phyloP scores from a whole-genome alignment of 2,329 filamentous ascomycete species.

The Coleophoma eucalyptorum region DNA sequence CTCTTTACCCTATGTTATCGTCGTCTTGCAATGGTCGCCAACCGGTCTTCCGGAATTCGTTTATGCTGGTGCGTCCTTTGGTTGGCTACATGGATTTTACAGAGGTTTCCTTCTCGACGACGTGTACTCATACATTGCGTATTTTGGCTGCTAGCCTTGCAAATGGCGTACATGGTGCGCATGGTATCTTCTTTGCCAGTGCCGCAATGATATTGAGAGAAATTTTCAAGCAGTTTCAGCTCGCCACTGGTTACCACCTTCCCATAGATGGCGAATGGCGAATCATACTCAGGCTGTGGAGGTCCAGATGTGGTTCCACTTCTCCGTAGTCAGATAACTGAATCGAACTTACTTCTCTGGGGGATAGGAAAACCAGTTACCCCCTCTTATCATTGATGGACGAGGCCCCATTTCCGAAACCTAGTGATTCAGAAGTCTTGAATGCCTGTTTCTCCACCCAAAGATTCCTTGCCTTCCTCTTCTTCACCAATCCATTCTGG shows the following conservation, averaged over 20 bases:
- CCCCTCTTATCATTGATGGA: no score
- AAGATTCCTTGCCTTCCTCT: conserved; percentile 7
- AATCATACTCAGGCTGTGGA: no score
- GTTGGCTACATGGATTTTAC: background rate
- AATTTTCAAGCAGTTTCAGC: no score
- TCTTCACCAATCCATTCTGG: conserved; percentile 23
- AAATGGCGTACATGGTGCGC: background rate
- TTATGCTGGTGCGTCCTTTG: background rate
- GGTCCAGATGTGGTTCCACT: no score
- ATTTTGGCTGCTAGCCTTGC: background rate
- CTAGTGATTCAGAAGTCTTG: conserved; percentile 25
- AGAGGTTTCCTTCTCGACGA: background rate
- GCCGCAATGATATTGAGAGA: no score
- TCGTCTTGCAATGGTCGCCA: background rate
- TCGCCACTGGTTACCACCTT: no score
- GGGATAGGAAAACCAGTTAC: no score
- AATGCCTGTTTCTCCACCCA: conserved; percentile 27
- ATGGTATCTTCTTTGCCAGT: no score
- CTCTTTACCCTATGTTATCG: background rate
- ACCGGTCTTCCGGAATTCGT: background rate
- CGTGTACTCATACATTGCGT: background rate
- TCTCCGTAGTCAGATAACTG: no score
- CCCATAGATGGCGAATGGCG: no score
- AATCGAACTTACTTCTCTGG: no score
- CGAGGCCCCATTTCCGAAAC: no score